A percentile compares a stretch with the other conserved stretches of the same genome.
Evolutionary conservation across 305 asterid genomes (phyloP).

Genomic region (Rubia tinctorum): DNA sequence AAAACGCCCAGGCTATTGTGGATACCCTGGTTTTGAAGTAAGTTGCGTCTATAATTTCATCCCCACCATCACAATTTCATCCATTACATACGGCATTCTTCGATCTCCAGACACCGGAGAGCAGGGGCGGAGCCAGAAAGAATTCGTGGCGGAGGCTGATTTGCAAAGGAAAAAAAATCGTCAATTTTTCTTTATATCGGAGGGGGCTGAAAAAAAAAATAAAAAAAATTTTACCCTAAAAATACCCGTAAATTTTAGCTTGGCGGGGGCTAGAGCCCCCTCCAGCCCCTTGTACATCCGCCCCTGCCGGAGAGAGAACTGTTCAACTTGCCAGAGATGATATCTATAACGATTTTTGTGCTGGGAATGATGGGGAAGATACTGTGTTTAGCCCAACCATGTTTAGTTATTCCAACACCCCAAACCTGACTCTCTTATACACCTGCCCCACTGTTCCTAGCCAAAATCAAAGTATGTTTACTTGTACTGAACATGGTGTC

Average conservation of each 20-base stretch:
- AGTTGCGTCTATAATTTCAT: not conserved
- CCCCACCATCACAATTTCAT: slow-evolving; percentile 25
- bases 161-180: too few species aligned
- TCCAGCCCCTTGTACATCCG: too few species aligned
- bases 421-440: slow-evolving; percentile 31
- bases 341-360: slow-evolving; percentile 31
- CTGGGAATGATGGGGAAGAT: slow-evolving; percentile 4
- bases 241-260: too few species aligned
- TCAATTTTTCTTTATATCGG: too few species aligned
- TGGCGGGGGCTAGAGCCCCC: too few species aligned
- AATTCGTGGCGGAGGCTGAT: too few species aligned
- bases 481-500: not conserved
- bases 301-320: not conserved
- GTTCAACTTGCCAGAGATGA: slow-evolving; percentile 47
- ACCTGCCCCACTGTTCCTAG: too few species aligned
- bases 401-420: slow-evolving; percentile 25
- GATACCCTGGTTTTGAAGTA: slow-evolving; percentile 46
- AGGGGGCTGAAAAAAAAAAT: too few species aligned
- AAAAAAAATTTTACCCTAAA: too few species aligned
- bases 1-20: too few species aligned
- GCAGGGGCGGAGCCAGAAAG: too few species aligned
- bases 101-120: not conserved
- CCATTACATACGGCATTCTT: slow-evolving; percentile 29
- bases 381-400: slow-evolving; percentile 29
- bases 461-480: not conserved